Percentiles rank a stretch among this genome's conserved stretches.
These are phyloP conservation scores for Fusarium sp. DNA, from an alignment of 2,329 filamentous ascomycete genomes.

Conservation along the genomic window DNA sequence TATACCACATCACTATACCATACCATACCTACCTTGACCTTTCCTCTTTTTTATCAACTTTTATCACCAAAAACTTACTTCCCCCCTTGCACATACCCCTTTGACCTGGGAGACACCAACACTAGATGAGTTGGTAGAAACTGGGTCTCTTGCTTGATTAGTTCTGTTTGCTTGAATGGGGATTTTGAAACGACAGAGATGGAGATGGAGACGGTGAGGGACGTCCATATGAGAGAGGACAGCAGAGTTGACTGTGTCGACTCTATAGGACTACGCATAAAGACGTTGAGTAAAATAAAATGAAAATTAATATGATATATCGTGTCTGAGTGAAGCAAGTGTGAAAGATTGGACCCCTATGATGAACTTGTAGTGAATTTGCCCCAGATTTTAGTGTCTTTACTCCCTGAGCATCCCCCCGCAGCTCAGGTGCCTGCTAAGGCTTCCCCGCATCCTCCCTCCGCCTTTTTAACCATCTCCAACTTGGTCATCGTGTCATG, in stretches of 20 bases:
- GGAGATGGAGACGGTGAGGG: slow-evolving; percentile 1
- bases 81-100: slow-evolving; percentile 40
- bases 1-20: slow-evolving; percentile 38
- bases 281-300: slow-evolving; percentile 22
- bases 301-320: slow-evolving; percentile 10
- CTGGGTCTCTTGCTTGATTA: slow-evolving; percentile 16
- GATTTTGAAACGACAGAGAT: slow-evolving; percentile 23
- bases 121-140: slow-evolving; percentile 27
- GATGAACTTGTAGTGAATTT: neutral
- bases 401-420: slow-evolving; percentile 10
- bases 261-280: slow-evolving; percentile 23
- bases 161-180: slow-evolving; percentile 27
- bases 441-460: slow-evolving; percentile 37
- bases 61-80: slow-evolving; percentile 13
- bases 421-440: slow-evolving; percentile 5
- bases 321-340: neutral
- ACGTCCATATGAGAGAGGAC: slow-evolving; percentile 13
- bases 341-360: neutral
- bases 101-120: slow-evolving; percentile 9
- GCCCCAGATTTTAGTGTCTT: slow-evolving; percentile 29
- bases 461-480: slow-evolving; percentile 7
- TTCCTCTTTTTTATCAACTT: slow-evolving; percentile 23
- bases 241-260: slow-evolving; percentile 37
- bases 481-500: slow-evolving; percentile 9
- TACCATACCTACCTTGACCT: neutral